Percentiles rank a stretch among this genome's conserved stretches.
Conservation (phyloP, 2,329 filamentous ascomycete genomes). For the Stachybotrys chlorohalonatus region DNA sequence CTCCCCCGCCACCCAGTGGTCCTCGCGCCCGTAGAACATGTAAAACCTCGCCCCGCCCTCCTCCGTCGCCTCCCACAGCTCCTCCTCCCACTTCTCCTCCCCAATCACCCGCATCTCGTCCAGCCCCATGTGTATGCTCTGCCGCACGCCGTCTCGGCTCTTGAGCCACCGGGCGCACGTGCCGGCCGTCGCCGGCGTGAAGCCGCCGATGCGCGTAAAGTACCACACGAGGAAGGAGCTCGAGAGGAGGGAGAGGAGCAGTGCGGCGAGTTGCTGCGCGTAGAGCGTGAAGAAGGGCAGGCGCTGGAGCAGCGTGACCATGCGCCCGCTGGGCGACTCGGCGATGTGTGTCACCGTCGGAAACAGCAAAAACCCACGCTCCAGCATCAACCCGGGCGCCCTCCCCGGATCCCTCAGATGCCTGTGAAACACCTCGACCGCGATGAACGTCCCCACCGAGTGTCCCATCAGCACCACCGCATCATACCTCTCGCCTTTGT, state of each 20-base stretch:
- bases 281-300: slow-evolving; percentile 30
- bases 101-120: slow-evolving; percentile 52
- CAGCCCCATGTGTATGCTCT: slow-evolving; percentile 48
- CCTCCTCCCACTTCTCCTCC: slow-evolving; percentile 45
- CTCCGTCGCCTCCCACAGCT: not conserved
- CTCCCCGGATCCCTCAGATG: slow-evolving; percentile 30
- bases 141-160: slow-evolving; percentile 48
- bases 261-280: slow-evolving; percentile 30
- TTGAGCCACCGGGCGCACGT: slow-evolving; percentile 45
- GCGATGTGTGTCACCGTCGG: slow-evolving; percentile 68
- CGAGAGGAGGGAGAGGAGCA: slow-evolving; percentile 33
- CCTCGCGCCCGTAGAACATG: slow-evolving; percentile 49
- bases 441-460: slow-evolving; percentile 65
- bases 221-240: slow-evolving; percentile 29
- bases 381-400: slow-evolving; percentile 30
- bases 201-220: slow-evolving; percentile 32
- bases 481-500: slow-evolving; percentile 33
- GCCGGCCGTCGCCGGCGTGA: slow-evolving; percentile 37
- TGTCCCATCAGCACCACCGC: slow-evolving; percentile 62
- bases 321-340: slow-evolving; percentile 48
- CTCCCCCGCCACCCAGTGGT: slow-evolving; percentile 53
- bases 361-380: slow-evolving; percentile 57
- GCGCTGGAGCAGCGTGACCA: slow-evolving; percentile 26
- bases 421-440: slow-evolving; percentile 56
- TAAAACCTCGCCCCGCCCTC: slow-evolving; percentile 33